phyloP scores from a whole-genome alignment of 306 rosid species.

The Elaeagnus macrophylla region DNA sequence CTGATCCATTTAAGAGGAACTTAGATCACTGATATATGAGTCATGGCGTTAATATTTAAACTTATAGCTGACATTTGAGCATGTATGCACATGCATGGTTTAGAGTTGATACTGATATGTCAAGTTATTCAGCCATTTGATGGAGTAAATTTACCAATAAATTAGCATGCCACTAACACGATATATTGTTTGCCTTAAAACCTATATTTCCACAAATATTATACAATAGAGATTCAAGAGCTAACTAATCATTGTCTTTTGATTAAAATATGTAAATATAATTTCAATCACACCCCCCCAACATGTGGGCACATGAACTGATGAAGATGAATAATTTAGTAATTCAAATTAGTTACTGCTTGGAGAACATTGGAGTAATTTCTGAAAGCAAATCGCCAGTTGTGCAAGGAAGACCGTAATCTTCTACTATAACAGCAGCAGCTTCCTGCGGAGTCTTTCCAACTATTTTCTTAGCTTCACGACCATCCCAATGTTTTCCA shows the following conservation, averaged over 20 bases:
- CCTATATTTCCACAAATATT: background rate
- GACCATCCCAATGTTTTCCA: conserved; percentile 90
- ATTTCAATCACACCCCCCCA: too few species aligned
- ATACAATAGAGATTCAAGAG: background rate
- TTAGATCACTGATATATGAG: too few species aligned
- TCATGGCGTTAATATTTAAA: too few species aligned
- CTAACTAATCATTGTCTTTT: background rate
- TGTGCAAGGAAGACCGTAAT: conserved; percentile 73
- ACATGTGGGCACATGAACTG: background rate
- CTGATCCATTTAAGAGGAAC: too few species aligned
- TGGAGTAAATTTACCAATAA: background rate
- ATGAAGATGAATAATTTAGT: background rate
- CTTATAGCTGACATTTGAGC: too few species aligned
- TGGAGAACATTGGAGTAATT: conserved; percentile 53
- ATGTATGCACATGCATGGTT: background rate
- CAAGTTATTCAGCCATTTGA: background rate
- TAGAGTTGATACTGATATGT: background rate
- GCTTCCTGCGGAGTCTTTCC: conserved; percentile 75
- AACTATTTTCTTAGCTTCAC: conserved; percentile 49
- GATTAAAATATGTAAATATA: too few species aligned
- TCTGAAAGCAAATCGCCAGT: conserved; percentile 48
- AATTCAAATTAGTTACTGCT: conserved; percentile 35
- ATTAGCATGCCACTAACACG: background rate
- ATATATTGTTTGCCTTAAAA: conserved; percentile 6
- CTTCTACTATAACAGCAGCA: conserved; percentile 56